Evolutionary conservation across 192 early-diverging fungal genomes (phyloP), one percentile per base, ranked within the genome.

Genomic region (Podochytrium sp.): DNA sequence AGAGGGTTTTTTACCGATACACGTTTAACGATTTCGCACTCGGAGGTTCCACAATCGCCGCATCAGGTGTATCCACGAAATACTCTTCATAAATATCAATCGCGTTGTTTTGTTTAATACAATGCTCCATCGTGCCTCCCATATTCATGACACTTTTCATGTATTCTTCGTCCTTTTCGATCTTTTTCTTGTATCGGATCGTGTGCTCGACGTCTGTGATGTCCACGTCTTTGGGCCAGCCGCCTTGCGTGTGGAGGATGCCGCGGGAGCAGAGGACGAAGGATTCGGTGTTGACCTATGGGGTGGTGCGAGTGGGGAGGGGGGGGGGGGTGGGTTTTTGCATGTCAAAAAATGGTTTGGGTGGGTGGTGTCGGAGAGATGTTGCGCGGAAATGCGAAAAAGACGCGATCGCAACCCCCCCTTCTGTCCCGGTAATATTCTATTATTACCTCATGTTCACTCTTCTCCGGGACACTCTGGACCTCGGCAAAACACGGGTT

Each of bases 31-130:
- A 82, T 71, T 89, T 88, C 4, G 85, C 83, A 25, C 75, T 81
- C 10, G 87, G 86, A 2, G 78, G 59, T 27, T 84, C 85, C 18
- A 79, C 67, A 1, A 71, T 47, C 5, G 80, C 68, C 2, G 78
- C 60, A 53, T 88, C 86, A 3, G 73, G 78, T 37, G 63, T 71
- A 38, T 86, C 86, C 7, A 76, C 63, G 53, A 89, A 89, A 64
- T 89, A 88, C 61, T 89, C 87, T 74, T 88, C 77, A 72, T 89
- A 89, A 74, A 89, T 89, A 72, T 89, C 87, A 53, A 89, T 89
- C 38, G 87, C 87, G 56, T 89, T 89, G 71, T 89, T 89, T 76
- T 89, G 87, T 65, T 88, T 89, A 38, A 89, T 87, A 64, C 81
- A 86, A 49, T 87, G 85, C 70, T 89, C 87, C 84, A 89, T 85